Evolutionary conservation across 306 rosid species (phyloP).

Genomic region (Acacia crassicarpa): DNA sequence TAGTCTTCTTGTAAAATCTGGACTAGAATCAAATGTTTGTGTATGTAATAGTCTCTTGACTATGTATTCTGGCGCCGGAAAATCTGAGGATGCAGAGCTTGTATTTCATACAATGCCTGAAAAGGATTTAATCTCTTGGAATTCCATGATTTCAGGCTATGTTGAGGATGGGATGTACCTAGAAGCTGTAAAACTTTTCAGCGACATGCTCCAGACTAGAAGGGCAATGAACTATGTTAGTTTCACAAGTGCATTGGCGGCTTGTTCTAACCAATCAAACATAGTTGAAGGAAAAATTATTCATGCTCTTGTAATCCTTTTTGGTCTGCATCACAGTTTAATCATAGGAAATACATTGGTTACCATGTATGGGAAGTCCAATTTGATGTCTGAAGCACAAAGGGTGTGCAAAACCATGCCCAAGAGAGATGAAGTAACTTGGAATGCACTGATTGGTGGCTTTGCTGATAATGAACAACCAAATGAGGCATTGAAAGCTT

Average conservation of each 20-base stretch:
- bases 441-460: slow-evolving; percentile 87
- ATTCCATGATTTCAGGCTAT: slow-evolving; percentile 80
- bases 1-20: slow-evolving; percentile 62
- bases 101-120: slow-evolving; percentile 69
- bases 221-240: slow-evolving; percentile 56
- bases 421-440: slow-evolving; percentile 71
- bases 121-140: slow-evolving; percentile 88
- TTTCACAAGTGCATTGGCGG: slow-evolving; percentile 70
- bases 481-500: slow-evolving; percentile 61
- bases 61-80: slow-evolving; percentile 81
- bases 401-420: slow-evolving; percentile 54
- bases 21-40: slow-evolving; percentile 64
- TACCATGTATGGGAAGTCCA: slow-evolving; percentile 79
- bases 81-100: slow-evolving; percentile 57
- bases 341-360: slow-evolving; percentile 71
- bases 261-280: slow-evolving; percentile 61
- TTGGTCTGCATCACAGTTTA: slow-evolving; percentile 56
- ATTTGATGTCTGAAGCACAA: slow-evolving; percentile 55
- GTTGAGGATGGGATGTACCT: slow-evolving; percentile 56
- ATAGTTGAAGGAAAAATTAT: slow-evolving; percentile 55
- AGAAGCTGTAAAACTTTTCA: slow-evolving; percentile 51
- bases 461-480: slow-evolving; percentile 68
- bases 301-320: slow-evolving; percentile 59
- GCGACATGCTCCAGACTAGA: slow-evolving; percentile 55
- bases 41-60: slow-evolving; percentile 74